Percentiles rank a stretch among this genome's conserved stretches.
Evolutionary conservation across 805 yeast species (phyloP).

Genomic region (Hagleromyces aurorensis): DNA sequence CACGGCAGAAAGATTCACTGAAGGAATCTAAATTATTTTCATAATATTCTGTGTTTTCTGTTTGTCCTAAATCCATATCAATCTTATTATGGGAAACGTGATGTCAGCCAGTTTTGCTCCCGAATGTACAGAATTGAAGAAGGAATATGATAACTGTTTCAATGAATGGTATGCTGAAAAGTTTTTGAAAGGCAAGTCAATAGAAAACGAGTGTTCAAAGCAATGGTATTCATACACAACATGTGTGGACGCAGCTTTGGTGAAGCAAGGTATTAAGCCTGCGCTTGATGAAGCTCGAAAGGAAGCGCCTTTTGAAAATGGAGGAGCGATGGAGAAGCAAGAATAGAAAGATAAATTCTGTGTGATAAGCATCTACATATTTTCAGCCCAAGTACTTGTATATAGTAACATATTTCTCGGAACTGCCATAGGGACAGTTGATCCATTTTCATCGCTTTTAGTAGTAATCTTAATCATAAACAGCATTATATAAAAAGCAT

Average conservation of each 20-base stretch:
- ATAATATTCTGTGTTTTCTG: no score
- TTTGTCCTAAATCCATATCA: no score
- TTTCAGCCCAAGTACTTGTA: no score
- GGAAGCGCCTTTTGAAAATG: conserved; percentile 80
- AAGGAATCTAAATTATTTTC: no score
- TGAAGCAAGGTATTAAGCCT: conserved; percentile 68
- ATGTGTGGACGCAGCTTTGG: conserved; percentile 71
- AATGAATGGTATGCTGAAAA: conserved; percentile 91
- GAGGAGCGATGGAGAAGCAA: conserved; percentile 37
- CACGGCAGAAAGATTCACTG: no score
- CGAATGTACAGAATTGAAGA: conserved; percentile 84
- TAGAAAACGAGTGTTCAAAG: conserved; percentile 82
- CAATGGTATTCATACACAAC: conserved; percentile 82
- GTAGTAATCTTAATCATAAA: no score
- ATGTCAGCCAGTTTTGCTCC: conserved; percentile 93
- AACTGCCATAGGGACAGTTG: no score
- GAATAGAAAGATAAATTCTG: conserved; percentile 2
- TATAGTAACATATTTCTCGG: no score
- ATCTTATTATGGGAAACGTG: conserved; percentile 59
- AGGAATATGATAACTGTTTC: conserved; percentile 86
- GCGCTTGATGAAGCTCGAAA: conserved; percentile 83
- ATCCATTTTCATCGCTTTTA: no score
- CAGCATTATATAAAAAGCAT: no score
- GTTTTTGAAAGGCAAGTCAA: conserved; percentile 47
- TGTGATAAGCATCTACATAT: not conserved